phyloP scores from a whole-genome alignment of 2,329 filamentous ascomycete species.

The Tolypocladium album region DNA sequence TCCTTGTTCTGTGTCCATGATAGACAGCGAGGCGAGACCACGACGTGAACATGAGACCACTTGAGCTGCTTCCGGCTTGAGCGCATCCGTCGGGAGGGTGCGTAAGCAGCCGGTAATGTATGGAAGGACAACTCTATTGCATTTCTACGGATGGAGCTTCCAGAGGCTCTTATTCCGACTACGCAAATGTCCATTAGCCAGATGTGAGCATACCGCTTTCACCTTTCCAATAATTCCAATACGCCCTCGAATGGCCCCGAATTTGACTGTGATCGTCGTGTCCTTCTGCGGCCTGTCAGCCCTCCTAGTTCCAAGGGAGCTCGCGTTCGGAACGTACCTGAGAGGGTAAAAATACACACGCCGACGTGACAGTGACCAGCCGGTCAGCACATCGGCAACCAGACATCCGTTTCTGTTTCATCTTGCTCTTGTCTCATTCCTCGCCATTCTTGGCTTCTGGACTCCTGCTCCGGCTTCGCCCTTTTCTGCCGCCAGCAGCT shows the following conservation, averaged over 20 bases:
- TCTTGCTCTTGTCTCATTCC: constrained; percentile 6
- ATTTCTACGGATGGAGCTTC: neutral
- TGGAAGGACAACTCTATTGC: neutral
- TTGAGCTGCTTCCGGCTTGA: no score
- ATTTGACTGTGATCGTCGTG: neutral
- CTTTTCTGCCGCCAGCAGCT: constrained; percentile 27
- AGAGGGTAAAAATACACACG: neutral
- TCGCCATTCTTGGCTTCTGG: constrained; percentile 28
- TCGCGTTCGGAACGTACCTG: neutral
- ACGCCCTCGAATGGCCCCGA: neutral
- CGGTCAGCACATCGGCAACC: neutral
- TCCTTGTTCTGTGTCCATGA: no score
- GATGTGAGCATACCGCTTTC: neutral
- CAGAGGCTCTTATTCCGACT: neutral
- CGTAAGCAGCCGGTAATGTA: no score
- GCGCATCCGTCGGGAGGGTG: no score
- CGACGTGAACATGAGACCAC: no score
- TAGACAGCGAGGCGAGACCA: no score
- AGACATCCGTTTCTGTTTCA: neutral
- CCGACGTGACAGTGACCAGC: constrained; percentile 4
- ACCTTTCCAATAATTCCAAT: neutral
- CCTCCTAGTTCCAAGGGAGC: neutral
- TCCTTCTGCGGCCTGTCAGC: neutral
- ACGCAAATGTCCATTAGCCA: neutral
- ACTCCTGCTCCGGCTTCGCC: constrained; percentile 38